Conservation (phyloP, 257 asterid genomes). For the Nyctanthes arbortristis region DNA sequence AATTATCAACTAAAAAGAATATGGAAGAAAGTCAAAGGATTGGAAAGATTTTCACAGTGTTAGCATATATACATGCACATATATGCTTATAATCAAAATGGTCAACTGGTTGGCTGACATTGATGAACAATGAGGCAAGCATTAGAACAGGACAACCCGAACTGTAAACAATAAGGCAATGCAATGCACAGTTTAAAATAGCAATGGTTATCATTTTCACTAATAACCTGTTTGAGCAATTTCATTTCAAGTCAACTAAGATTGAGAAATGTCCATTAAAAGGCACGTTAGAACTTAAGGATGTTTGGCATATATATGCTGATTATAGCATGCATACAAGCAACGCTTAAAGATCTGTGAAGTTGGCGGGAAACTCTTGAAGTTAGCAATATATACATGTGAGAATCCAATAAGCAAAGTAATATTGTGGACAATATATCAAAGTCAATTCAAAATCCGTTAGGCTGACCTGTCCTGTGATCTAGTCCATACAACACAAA, state of each 20-base stretch:
- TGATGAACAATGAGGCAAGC: background rate
- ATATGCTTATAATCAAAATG: background rate
- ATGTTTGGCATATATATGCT: background rate
- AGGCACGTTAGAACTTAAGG: background rate
- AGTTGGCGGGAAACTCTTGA: background rate
- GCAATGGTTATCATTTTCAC: no score
- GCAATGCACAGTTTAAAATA: no score
- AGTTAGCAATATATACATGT: background rate
- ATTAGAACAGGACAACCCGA: background rate
- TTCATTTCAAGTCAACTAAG: background rate
- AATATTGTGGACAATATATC: no score
- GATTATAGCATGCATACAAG: background rate
- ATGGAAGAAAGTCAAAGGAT: conserved; percentile 2
- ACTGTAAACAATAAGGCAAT: no score
- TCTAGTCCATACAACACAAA: no score
- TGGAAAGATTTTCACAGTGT: background rate
- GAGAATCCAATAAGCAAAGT: no score
- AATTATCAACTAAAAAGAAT: background rate
- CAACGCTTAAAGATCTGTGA: background rate
- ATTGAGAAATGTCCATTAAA: background rate
- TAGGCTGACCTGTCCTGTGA: no score
- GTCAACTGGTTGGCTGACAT: background rate
- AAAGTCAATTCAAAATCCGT: no score
- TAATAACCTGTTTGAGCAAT: background rate
- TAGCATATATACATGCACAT: background rate